Base-by-base conservation (phyloP, 2,329 filamentous ascomycete genomes). In the Talaromyces sp. region DNA sequence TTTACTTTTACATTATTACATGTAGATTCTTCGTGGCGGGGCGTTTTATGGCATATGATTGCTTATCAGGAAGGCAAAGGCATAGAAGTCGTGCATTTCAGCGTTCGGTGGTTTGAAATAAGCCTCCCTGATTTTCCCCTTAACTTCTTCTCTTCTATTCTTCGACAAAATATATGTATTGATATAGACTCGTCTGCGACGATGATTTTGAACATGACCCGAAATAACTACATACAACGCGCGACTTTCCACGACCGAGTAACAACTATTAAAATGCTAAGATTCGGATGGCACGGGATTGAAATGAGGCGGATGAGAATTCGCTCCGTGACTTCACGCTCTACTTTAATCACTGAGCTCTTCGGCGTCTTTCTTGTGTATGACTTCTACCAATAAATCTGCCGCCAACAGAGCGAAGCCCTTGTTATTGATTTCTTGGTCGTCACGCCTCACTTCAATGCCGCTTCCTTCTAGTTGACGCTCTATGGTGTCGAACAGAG, bases 381-480 rank as follows among this genome's bases (percentile, higher is more conserved):
- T 69, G 62, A 74, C 62, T 11, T 69, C 62, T 9, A 67, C 56
- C 22, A 74, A 62, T 33, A 65, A 62, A 43, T 75, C 71, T 11
- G 72, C 73, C 8, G 71, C 65, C 2, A 56, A 52, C 22, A 69
- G 62, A 0, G 75, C 74, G 67, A 77, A 77, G 13, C 66, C 70
- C 0, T 65, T 65, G 59, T 76, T 67, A 67, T 77, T 77, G 19
- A 77, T 71, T n/a, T 68, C 64, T 8, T 69, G 54, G 10, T 78
- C 70, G 62, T 86, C 82, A 45, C 84, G 78, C 2, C 83, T 73
- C 1, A 89, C 73, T 9, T 74, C 67, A 16, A 90, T 83, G 0
- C 76, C 78, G 22, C 76, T 85, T 0, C 75, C 82, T 14, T 76
- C 62, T 22, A 90, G 73, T 0, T 82, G 84, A 0, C 77, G 68